phyloP scores from a whole-genome alignment of 306 rosid genomes.

The Lathyrus aphaca region DNA sequence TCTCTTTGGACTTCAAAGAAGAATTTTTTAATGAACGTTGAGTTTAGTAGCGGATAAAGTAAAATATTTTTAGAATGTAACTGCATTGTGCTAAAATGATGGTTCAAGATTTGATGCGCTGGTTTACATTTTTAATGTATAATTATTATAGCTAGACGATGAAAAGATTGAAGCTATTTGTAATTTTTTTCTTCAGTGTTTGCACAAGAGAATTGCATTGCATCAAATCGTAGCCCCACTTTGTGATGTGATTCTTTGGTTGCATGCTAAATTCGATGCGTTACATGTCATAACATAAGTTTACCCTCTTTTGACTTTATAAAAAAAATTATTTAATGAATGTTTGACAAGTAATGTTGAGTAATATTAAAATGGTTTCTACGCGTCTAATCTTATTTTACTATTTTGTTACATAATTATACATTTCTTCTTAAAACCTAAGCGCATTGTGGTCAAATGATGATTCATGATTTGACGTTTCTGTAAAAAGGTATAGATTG shows the following conservation, averaged over 20 bases:
- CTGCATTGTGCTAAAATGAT: not conserved
- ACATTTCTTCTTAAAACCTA: not conserved
- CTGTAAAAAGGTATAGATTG: not conserved
- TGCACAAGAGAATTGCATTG: not conserved
- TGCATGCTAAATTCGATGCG: not conserved
- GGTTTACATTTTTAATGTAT: too few relatives aligned
- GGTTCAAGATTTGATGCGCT: not conserved
- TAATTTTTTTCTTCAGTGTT: not conserved
- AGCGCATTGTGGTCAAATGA: not conserved
- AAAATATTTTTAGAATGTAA: not conserved
- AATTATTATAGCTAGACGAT: not conserved
- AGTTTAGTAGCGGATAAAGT: not conserved
- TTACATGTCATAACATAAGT: not conserved
- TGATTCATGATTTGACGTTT: not conserved
- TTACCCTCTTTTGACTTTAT: not conserved
- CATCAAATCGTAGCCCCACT: not conserved
- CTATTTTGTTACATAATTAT: too few relatives aligned
- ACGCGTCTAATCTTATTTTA: too few relatives aligned
- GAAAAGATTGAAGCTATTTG: not conserved
- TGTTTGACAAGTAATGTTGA: not conserved
- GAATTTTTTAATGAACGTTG: not conserved
- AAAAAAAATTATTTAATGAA: not conserved
- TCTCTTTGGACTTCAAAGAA: not conserved
- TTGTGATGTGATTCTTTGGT: not conserved
- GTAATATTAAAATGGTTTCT: not conserved